Evolutionary conservation across 2,329 filamentous ascomycete species (phyloP).

Genomic region (Alternaria novae-zelandiae): DNA sequence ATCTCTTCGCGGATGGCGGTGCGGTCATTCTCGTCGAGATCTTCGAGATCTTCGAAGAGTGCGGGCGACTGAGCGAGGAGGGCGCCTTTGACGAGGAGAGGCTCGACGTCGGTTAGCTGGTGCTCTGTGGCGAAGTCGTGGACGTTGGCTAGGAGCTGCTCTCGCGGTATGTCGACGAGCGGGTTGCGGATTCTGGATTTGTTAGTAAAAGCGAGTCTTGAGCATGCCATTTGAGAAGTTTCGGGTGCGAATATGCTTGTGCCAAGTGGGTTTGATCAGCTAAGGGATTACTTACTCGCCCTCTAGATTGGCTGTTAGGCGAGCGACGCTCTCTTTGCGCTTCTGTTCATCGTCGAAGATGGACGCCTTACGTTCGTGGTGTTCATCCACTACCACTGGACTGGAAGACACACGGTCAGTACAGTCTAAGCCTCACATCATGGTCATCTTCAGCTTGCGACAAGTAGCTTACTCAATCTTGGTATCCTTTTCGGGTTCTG

Average conservation of each 20-base stretch:
- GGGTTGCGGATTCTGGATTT: conserved; percentile 60
- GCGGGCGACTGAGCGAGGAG: conserved; percentile 74
- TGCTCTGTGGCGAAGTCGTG: conserved; percentile 67
- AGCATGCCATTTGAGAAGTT: background rate
- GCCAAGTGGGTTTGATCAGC: background rate
- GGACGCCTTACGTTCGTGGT: conserved; percentile 31
- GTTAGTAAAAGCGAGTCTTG: conserved; percentile 4
- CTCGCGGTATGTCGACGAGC: conserved; percentile 61
- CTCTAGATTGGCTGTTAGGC: conserved; percentile 36
- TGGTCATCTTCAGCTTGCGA: background rate
- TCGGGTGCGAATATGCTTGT: background rate
- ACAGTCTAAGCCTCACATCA: background rate
- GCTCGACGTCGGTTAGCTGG: conserved; percentile 63
- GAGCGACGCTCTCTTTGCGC: conserved; percentile 31
- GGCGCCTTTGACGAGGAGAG: conserved; percentile 63
- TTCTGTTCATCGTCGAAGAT: conserved; percentile 29
- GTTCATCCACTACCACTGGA: conserved; percentile 15
- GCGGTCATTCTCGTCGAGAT: conserved; percentile 68
- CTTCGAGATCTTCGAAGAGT: conserved; percentile 66
- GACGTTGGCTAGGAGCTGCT: conserved; percentile 62
- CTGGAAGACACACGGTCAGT: conserved; percentile 16
- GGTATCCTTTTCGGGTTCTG: conserved; percentile 23
- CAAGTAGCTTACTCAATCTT: conserved; percentile 23
- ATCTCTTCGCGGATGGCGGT: conserved; percentile 65
- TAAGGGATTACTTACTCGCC: conserved; percentile 38